A percentile compares a stretch with the other conserved stretches of the same genome.
phyloP scores from a whole-genome alignment of 306 rosid genomes.

The Psophocarpus tetragonolobus region DNA sequence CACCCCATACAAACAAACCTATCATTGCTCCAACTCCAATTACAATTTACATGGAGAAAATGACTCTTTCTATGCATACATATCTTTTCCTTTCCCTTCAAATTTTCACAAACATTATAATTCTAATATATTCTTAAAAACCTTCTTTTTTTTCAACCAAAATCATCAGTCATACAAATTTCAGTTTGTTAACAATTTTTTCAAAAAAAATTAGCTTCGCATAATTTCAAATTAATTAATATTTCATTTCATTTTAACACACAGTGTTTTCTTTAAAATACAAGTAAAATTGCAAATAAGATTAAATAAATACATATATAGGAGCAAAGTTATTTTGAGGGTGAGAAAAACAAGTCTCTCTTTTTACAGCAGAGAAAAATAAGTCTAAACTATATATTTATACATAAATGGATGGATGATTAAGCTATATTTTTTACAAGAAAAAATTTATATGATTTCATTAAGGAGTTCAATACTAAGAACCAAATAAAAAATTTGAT shows the following conservation, averaged over 20 bases:
- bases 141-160: neutral
- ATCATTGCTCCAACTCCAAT: constrained; percentile 24
- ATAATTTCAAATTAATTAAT: neutral
- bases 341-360: neutral
- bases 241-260: neutral
- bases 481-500: no score
- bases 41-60: constrained; percentile 17
- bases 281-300: neutral
- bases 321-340: neutral
- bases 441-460: no score
- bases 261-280: neutral
- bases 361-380: no score
- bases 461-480: no score
- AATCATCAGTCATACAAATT: no score
- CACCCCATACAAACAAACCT: constrained; percentile 16
- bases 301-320: no score
- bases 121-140: neutral
- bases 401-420: neutral
- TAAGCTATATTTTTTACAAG: neutral
- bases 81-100: neutral
- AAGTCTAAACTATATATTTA: neutral
- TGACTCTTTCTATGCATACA: neutral
- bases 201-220: no score
- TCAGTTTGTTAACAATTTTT: neutral
- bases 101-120: neutral